phyloP scores from a whole-genome alignment of 352 stramenopile genomes.

The Phytophthora brassicae region DNA sequence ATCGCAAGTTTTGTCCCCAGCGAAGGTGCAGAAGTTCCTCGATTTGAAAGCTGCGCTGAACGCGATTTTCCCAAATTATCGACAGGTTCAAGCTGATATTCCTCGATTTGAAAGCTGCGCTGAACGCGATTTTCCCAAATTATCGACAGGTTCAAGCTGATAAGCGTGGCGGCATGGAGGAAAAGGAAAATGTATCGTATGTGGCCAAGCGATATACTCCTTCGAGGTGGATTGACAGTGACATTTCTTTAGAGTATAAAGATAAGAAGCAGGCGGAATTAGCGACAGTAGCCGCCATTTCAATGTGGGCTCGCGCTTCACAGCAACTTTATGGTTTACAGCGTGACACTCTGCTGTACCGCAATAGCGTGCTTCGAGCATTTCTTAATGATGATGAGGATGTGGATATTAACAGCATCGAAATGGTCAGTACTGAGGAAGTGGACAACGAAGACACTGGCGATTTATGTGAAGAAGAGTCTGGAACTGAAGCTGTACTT shows the following conservation, averaged over 20 bases:
- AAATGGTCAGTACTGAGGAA: background rate
- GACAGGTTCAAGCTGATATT: constrained; percentile 9
- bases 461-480: constrained; percentile 7
- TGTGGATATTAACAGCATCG: constrained; percentile 1
- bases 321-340: constrained; percentile 33
- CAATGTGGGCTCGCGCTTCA: constrained; percentile 40
- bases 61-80: constrained; percentile 31
- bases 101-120: constrained; percentile 27
- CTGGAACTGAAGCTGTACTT: constrained; percentile 8
- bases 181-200: background rate
- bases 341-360: constrained; percentile 33
- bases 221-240: constrained; percentile 7
- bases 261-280: constrained; percentile 17
- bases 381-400: constrained; percentile 20
- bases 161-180: background rate
- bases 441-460: constrained; percentile 6
- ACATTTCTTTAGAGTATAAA: constrained; percentile 8
- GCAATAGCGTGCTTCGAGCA: constrained; percentile 29
- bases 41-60: constrained; percentile 29
- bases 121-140: constrained; percentile 34
- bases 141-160: constrained; percentile 6
- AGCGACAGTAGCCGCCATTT: constrained; percentile 23
- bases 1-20: constrained; percentile 36
- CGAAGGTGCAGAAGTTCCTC: constrained; percentile 30
- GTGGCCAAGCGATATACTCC: constrained; percentile 23